phyloP scores from a whole-genome alignment of 345 rosid species.

The Anacardium occidentale region DNA sequence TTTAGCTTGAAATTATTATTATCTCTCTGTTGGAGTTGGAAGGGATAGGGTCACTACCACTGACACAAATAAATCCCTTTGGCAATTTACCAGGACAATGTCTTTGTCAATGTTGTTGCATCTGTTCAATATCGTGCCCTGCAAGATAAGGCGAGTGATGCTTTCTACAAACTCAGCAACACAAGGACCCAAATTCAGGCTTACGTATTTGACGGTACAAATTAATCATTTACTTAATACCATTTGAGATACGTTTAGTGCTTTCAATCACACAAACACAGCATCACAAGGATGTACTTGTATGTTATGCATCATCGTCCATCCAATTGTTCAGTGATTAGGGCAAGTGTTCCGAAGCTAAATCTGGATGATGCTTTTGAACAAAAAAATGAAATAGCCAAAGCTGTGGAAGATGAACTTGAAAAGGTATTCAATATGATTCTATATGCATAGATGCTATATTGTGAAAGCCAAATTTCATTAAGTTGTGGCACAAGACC shows the following conservation, averaged over 20 bases:
- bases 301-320: no score
- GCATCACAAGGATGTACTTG: no score
- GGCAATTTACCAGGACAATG: constrained; percentile 27
- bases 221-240: no score
- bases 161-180: constrained; percentile 31
- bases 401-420: constrained; percentile 42
- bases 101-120: constrained; percentile 31
- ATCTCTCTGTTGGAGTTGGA: not conserved
- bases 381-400: constrained; percentile 44
- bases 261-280: not conserved
- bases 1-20: not conserved
- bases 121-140: constrained; percentile 31
- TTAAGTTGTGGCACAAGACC: not conserved
- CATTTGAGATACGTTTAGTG: not conserved
- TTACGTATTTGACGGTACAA: constrained; percentile 29
- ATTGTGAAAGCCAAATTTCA: not conserved
- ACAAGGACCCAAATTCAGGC: constrained; percentile 29
- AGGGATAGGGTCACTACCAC: not conserved
- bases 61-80: not conserved
- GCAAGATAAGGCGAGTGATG: constrained; percentile 29
- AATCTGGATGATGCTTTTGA: constrained; percentile 41
- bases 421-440: constrained; percentile 31
- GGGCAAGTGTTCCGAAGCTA: constrained; percentile 39
- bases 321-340: constrained; percentile 29
- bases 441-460: not conserved